Base-by-base conservation (phyloP, 768 basidiomycete species). In the Butyriboletus loyo region DNA sequence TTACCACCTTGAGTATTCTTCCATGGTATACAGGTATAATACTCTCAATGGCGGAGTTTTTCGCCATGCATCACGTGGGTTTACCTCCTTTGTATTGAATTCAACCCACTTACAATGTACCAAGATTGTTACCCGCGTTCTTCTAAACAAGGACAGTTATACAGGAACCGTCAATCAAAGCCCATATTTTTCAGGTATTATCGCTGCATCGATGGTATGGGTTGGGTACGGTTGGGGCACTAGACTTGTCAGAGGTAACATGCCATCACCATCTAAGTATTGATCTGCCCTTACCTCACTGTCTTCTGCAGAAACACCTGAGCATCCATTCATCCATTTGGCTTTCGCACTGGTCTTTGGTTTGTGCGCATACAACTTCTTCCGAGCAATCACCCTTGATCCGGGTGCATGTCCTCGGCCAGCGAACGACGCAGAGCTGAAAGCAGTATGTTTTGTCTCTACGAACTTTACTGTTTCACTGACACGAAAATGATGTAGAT, bases 181-280 rank as follows among this genome's bases (percentile, higher is more conserved):
- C 50, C 95, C 95, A 0, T 97, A 98, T 71, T 95, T 98, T 62
- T 84, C 92, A 1, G 88, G 91, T 10, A 92, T 99, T 56, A 97
- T 99, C 51, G 79, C 74, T 40, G 91, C 77, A 2, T 90, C 88
- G 4, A 81, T 98, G 65, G 65, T 93, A 34, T 97, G 93, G 92
- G 91, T 96, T 8, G 76, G 80, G 3, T 92, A 82, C 50, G 82
- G 81, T 47, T 98, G 94, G 93, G 68, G 85, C 7, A 85, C 87
- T 3, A 78, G 89, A 34, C 81, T 95, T 17, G 74, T 93, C 8
- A 75, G 77, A 63, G 84, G 89, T 90, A 66, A 61, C 80, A 73
- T 43, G 32, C 43, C 15, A 17, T 22, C 19, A 42, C 7, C 28
- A 30, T 31, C 21, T 21, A 2, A 22, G 2, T 19, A 4, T 46